Evolutionary conservation across 306 rosid species (phyloP).

Genomic region (Dalbergia cochinchinensis): DNA sequence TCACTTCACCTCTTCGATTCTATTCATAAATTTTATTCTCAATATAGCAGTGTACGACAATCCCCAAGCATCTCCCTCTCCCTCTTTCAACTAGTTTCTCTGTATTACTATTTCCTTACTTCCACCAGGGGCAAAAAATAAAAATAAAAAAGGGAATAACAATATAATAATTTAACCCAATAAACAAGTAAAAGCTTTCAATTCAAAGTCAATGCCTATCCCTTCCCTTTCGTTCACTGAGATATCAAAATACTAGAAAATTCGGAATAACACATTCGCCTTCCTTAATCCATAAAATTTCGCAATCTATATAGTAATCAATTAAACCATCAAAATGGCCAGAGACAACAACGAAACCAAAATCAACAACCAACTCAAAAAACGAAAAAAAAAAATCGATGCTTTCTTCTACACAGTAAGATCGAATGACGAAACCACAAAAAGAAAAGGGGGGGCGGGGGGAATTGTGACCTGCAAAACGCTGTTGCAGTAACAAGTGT

Average conservation of each 20-base stretch:
- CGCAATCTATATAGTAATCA: background rate
- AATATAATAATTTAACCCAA: background rate
- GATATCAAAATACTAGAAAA: background rate
- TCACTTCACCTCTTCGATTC: background rate
- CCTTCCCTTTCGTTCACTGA: background rate
- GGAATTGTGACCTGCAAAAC: conserved; percentile 78
- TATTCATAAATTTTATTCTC: background rate
- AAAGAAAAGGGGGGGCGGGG: background rate
- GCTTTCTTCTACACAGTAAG: background rate
- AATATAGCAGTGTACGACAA: background rate
- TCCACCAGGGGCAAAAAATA: background rate
- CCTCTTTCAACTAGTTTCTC: background rate
- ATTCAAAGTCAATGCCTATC: conserved; percentile 8
- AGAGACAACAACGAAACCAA: background rate
- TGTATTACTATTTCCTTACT: background rate
- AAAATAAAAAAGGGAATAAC: background rate
- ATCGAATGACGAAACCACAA: background rate
- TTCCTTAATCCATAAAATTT: background rate
- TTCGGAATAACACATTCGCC: background rate
- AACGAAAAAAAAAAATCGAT: background rate
- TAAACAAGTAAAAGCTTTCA: background rate
- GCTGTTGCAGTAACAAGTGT: conserved; percentile 97
- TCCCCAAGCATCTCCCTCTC: background rate
- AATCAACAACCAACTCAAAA: background rate
- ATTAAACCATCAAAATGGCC: conserved; percentile 17